Base-by-base conservation (phyloP, 352 stramenopile genomes). In the Pythium aristosporum region DNA sequence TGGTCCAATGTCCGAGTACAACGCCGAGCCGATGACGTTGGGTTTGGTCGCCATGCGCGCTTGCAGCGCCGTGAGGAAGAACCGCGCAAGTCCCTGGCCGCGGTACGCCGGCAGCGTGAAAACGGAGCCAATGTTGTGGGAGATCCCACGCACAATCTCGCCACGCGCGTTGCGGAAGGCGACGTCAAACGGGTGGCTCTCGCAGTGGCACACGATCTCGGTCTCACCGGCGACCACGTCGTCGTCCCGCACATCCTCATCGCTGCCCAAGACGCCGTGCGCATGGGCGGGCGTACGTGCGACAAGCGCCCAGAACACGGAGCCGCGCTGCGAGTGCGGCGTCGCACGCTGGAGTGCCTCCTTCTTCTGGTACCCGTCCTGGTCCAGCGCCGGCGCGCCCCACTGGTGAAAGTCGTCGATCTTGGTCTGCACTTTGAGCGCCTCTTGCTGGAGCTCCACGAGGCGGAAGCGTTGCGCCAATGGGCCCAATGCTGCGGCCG, bases 1-100 rank as follows among this genome's bases (percentile, higher is more conserved):
- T 25, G 78, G 74, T 2, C 80, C 78, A 50, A 91, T 81, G 60
- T 88, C 80, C 30, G 77, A 91, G 59, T 87, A 88, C 20, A 91
- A 65, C n/a, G 73, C 75, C 0, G 82, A 91, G 5, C 66, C 66
- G 6, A 88, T 39, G 4, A 77, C 71, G 0, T 67, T 46, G 9
- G 15, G 37, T 72, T 73, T 3, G 73, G 60, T 54, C 64, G 11
- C 48, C 12, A 76, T 53, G 36, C 67, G 71, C 3, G 67, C 71
- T 8, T 42, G 37, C 20, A 91, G 61, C 47, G 77, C 49, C 16
- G 57, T 61, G 46, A 89, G 47, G 49, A 88, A 86, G 53, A 81
- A 72, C 11, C 61, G 71, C 1, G 76, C 82, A 42, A 86, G 77
- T 10, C 82, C 79, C 49, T 73, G 63, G 16, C 73, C 75, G 21